Conservation (phyloP, 2,329 filamentous ascomycete genomes). For the Talaromyces islandicus region DNA sequence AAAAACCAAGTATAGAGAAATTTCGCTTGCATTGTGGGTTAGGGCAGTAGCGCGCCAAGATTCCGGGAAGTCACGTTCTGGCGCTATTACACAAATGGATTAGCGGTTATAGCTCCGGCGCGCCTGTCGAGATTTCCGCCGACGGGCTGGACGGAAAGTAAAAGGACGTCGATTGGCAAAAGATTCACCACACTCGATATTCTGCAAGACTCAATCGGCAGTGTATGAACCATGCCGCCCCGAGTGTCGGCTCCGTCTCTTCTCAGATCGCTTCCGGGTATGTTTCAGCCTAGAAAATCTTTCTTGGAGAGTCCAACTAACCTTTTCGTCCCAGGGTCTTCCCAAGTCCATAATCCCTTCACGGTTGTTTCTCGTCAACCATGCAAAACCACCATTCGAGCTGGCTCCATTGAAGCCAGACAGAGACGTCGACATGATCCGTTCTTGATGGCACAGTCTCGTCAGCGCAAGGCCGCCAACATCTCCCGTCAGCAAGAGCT, state of each 20-base stretch:
- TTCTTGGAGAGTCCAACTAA: background rate
- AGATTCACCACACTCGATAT: background rate
- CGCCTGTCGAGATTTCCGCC: slow-evolving; percentile 25
- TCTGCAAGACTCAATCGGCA: background rate
- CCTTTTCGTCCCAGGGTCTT: slow-evolving; percentile 18
- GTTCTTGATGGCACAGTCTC: slow-evolving; percentile 72
- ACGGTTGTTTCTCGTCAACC: slow-evolving; percentile 50
- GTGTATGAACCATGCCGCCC: slow-evolving; percentile 55
- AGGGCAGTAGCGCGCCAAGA: slow-evolving; percentile 28
- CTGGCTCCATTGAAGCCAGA: slow-evolving; percentile 59
- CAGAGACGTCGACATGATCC: slow-evolving; percentile 68
- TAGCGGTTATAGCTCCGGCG: slow-evolving; percentile 18
- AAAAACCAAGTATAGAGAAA: slow-evolving; percentile 21
- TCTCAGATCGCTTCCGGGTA: slow-evolving; percentile 57
- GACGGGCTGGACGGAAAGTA: slow-evolving; percentile 1
- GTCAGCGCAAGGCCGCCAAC: slow-evolving; percentile 79
- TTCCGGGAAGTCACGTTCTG: slow-evolving; percentile 15
- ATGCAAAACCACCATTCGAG: slow-evolving; percentile 50
- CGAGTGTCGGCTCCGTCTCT: slow-evolving; percentile 58
- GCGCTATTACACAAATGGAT: slow-evolving; percentile 7
- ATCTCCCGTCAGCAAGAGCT: slow-evolving; percentile 68
- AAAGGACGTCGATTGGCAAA: background rate
- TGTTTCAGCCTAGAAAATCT: slow-evolving; percentile 19
- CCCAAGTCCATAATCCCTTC: slow-evolving; percentile 36
- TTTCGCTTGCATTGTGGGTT: slow-evolving; percentile 37